Evolutionary conservation across 352 stramenopile genomes (phyloP), one percentile per base, ranked within the genome.

Genomic region (Plasmopara viticola): DNA sequence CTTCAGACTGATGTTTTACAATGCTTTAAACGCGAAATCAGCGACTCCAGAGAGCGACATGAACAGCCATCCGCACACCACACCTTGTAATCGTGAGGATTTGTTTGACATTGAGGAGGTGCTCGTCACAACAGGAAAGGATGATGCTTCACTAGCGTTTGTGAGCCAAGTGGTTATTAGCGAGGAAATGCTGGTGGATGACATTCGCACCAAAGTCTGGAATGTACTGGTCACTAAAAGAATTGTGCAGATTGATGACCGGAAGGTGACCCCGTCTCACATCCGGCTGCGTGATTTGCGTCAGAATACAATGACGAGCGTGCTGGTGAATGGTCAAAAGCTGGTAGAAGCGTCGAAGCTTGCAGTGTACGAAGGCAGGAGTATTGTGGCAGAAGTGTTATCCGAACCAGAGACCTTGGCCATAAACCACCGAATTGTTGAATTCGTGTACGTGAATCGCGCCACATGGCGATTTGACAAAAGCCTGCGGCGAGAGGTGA

Each of bases 341-440:
- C 61, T 93, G 1, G 63, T 76, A 6, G 68, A 93, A 33, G 78
- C 78, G 29, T 90, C 80, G 2, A 63, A 69, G 20, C 66, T 85
- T n/a, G 74, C 82, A 12, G 70, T 87, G 10, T 93, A 93, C 48
- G 82, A 93, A 74, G 75, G 76, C 17, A 62, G 82, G 34, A 78
- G 74, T 13, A 81, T 93, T 50, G 78, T 87, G 14, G 82, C 68
- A 13, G 69, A 93, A 51, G 58, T 93, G n/a, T 59, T 89, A 25
- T n/a, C 50, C 0, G 60, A 69, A n/a, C 75, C 75, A 0, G 82
- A 93, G 39, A 60, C 51, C 0, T 54, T 69, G 12, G 57, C 72
- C 15, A 48, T 63, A 1, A 66, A 68, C 25, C 82, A 93, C 37
- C 71, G 74, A 33, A 60, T 90, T 41, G 58, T 87, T 29, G 68